These are phyloP conservation scores for Petunia secreta DNA, from an alignment of 257 asterid genomes.

Conservation along the genomic window DNA sequence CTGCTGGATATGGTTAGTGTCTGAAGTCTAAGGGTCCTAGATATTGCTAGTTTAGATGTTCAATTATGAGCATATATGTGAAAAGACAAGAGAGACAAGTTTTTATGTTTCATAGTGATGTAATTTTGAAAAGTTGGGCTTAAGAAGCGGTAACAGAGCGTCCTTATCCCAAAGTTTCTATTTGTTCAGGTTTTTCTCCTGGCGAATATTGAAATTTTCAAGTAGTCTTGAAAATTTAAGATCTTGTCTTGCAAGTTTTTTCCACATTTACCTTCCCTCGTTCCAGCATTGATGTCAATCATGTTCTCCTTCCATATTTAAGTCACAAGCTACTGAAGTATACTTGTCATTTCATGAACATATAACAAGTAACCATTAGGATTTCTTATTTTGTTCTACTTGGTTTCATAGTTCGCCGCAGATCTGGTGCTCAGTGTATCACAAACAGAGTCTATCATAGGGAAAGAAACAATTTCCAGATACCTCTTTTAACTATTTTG, in stretches of 20 bases:
- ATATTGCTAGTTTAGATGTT: neutral
- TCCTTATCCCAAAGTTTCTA: neutral
- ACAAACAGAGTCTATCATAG: neutral
- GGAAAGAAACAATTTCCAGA: neutral
- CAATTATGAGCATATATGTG: neutral
- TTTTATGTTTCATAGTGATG: neutral
- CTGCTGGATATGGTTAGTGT: neutral
- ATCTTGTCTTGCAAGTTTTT: conserved; percentile 6
- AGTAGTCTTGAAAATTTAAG: conserved; percentile 5
- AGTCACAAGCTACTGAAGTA: neutral
- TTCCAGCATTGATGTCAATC: neutral
- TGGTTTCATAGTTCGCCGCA: neutral
- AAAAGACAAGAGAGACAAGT: neutral
- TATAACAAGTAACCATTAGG: neutral
- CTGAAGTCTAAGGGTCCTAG: neutral
- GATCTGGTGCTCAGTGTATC: neutral
- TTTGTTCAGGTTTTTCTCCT: neutral
- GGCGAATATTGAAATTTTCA: neutral
- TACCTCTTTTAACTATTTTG: neutral
- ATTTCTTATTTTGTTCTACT: conserved; percentile 1
- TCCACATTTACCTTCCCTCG: neutral
- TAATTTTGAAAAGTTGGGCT: conserved; percentile 8
- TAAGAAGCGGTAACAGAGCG: neutral
- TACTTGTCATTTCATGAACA: conserved; percentile 13
- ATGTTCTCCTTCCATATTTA: neutral